Conservation (phyloP, 257 asterid genomes). For the Solanum appendiculatum region DNA sequence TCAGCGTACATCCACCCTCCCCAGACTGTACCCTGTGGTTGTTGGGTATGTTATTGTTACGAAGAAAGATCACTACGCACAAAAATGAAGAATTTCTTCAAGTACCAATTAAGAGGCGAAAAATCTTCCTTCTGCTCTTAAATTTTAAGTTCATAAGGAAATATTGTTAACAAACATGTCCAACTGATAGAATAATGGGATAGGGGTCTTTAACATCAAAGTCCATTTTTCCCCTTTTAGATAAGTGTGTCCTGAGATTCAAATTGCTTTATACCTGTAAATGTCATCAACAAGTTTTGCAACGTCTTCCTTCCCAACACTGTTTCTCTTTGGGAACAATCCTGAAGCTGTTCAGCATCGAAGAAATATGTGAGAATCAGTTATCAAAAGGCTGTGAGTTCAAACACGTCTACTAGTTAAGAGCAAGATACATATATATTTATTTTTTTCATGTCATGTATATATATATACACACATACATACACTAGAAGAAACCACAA, state of each 20-base stretch:
- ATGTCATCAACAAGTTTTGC: conserved; percentile 86
- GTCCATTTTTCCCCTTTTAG: background rate
- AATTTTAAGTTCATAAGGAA: background rate
- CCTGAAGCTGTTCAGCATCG: conserved; percentile 52
- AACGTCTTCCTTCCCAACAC: conserved; percentile 63
- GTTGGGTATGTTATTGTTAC: background rate
- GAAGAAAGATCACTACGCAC: background rate
- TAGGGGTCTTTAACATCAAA: background rate
- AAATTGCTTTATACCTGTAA: conserved; percentile 47
- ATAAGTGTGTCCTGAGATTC: background rate
- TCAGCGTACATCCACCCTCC: background rate
- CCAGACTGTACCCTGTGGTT: background rate
- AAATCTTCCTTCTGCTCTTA: background rate
- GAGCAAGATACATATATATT: background rate
- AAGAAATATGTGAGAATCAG: background rate
- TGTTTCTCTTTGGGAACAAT: conserved; percentile 63
- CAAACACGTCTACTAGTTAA: background rate
- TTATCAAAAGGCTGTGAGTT: background rate
- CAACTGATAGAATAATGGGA: background rate
- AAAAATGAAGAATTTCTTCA: background rate
- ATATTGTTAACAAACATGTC: background rate
- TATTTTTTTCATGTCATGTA: background rate
- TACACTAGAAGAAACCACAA: background rate
- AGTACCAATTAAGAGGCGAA: background rate
- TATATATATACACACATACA: background rate